Conservation (phyloP, 352 stramenopile species). For the Pythium brassicae region DNA sequence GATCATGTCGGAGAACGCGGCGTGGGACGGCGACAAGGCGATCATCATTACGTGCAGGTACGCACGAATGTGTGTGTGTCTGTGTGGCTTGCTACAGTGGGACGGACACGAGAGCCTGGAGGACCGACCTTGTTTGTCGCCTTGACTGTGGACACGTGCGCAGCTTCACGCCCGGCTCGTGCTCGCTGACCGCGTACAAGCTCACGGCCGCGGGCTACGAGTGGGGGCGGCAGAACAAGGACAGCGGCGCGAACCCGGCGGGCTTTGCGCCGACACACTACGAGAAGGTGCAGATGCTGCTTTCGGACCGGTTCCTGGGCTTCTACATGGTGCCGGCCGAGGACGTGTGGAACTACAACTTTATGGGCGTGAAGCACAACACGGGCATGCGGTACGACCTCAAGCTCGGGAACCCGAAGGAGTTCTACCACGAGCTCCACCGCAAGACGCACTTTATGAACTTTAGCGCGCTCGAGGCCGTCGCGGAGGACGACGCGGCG, state of each 20-base stretch:
- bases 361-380: conserved; percentile 99
- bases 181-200: conserved; percentile 98
- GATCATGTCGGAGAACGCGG: conserved; percentile 96
- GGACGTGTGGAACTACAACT: conserved; percentile 99
- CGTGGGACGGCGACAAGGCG: conserved; percentile 97
- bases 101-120: too few species aligned
- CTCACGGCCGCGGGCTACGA: conserved; percentile 96
- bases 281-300: conserved; percentile 99
- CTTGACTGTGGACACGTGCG: too few species aligned
- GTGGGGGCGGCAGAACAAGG: conserved; percentile 98
- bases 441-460: conserved; percentile 99
- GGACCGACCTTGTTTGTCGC: too few species aligned
- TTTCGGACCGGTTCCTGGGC: conserved; percentile 98
- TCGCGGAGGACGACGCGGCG: conserved; percentile 79
- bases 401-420: conserved; percentile 97
- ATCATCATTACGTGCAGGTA: conserved; percentile 94
- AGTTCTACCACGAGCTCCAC: conserved; percentile 99
- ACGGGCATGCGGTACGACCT: conserved; percentile 97
- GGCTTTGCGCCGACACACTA: conserved; percentile 97
- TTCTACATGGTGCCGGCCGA: conserved; percentile 99
- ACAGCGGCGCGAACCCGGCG: conserved; percentile 91
- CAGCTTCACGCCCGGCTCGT: conserved; percentile 88
- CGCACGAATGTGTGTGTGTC: neutral
- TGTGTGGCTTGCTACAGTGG: neutral
- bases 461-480: conserved; percentile 97